phyloP scores from a whole-genome alignment of 148 eudicot species.

The Agrostemma githago region DNA sequence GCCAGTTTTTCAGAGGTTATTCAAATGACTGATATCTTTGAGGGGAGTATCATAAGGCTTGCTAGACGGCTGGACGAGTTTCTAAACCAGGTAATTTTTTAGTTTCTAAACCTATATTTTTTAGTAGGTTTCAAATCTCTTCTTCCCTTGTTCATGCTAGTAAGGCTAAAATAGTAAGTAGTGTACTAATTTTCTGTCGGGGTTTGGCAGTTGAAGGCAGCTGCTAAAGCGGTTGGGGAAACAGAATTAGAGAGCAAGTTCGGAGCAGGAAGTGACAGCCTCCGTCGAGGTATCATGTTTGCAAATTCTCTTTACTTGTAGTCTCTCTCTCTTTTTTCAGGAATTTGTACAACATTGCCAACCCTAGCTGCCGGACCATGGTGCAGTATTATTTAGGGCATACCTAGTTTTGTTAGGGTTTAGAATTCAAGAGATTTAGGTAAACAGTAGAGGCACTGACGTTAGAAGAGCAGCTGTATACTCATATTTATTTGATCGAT shows the following conservation, averaged over 20 bases:
- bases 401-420: slow-evolving; percentile 12
- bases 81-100: slow-evolving; percentile 86
- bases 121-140: slow-evolving; percentile 1
- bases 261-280: slow-evolving; percentile 74
- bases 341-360: neutral
- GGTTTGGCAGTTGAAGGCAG: slow-evolving; percentile 61
- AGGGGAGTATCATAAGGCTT: slow-evolving; percentile 85
- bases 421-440: slow-evolving; percentile 3
- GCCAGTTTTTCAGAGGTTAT: slow-evolving; percentile 81
- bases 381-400: neutral
- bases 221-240: slow-evolving; percentile 96
- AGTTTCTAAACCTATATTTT: neutral
- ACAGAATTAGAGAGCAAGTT: slow-evolving; percentile 74
- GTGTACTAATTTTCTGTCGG: neutral
- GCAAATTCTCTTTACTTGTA: slow-evolving; percentile 89
- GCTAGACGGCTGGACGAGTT: slow-evolving; percentile 98
- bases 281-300: slow-evolving; percentile 96
- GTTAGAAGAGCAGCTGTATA: slow-evolving; percentile 17
- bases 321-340: slow-evolving; percentile 12
- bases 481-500: neutral
- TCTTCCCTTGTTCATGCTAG: neutral
- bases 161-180: no score
- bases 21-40: slow-evolving; percentile 97
- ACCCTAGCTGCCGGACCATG: slow-evolving; percentile 2
- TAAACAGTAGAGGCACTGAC: neutral